A percentile compares a stretch with the other conserved stretches of the same genome.
Evolutionary conservation across 495 filamentous ascomycete genomes (phyloP).

Genomic region (Hypoxylon crocopeplum): DNA sequence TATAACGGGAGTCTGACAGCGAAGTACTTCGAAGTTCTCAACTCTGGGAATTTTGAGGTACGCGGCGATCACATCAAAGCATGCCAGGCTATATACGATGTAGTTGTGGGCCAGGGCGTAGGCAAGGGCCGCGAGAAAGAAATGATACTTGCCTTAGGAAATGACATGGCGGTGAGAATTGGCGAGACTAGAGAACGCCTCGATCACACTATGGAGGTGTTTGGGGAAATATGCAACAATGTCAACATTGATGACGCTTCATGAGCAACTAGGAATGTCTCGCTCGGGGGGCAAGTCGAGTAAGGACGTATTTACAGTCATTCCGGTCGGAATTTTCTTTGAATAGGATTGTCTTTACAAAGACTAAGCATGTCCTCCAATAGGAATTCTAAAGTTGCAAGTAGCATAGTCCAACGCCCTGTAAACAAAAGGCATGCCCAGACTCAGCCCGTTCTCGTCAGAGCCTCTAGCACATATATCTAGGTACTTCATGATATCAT

Average conservation of each 20-base stretch:
- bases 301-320: too few species aligned
- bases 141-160: constrained; percentile 48
- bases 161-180: constrained; percentile 47
- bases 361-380: too few species aligned
- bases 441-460: too few species aligned
- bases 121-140: constrained; percentile 47
- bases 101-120: constrained; percentile 48
- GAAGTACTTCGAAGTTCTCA: constrained; percentile 37
- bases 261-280: too few species aligned
- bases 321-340: too few species aligned
- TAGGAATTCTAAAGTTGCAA: too few species aligned
- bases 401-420: too few species aligned
- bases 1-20: constrained; percentile 47
- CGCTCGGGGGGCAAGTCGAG: too few species aligned
- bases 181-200: constrained; percentile 42
- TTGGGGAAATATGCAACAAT: constrained; percentile 41
- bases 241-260: constrained; percentile 25
- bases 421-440: too few species aligned
- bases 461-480: too few species aligned
- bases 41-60: constrained; percentile 36
- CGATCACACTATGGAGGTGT: constrained; percentile 42
- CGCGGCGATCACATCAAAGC: constrained; percentile 46
- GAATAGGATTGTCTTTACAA: too few species aligned
- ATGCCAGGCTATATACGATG: constrained; percentile 46
- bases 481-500: too few species aligned